phyloP scores from a whole-genome alignment of 2,329 filamentous ascomycete species.

The Myriosclerotinia scirpicola region DNA sequence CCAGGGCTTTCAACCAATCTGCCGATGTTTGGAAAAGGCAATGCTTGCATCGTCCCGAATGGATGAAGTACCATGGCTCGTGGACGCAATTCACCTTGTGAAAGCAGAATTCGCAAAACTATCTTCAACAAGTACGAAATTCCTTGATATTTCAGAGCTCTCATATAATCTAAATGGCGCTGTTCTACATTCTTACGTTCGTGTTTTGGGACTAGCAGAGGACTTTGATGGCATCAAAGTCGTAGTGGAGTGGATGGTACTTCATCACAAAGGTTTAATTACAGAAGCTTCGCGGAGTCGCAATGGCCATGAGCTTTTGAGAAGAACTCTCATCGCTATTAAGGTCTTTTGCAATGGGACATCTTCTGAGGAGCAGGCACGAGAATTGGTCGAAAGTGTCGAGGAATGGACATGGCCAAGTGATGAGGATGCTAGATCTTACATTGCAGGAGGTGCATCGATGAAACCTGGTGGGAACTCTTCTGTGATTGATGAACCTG shows the following conservation, averaged over 20 bases:
- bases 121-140: slow-evolving; percentile 24
- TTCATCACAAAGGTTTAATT: slow-evolving; percentile 45
- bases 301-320: slow-evolving; percentile 30
- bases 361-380: slow-evolving; percentile 27
- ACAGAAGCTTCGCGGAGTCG: slow-evolving; percentile 25
- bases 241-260: slow-evolving; percentile 59
- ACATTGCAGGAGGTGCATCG: neutral
- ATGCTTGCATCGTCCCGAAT: slow-evolving; percentile 28
- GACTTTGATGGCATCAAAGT: slow-evolving; percentile 59
- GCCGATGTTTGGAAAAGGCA: slow-evolving; percentile 35
- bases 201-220: slow-evolving; percentile 60
- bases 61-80: slow-evolving; percentile 8
- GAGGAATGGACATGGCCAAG: slow-evolving; percentile 37
- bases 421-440: slow-evolving; percentile 29
- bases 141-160: slow-evolving; percentile 37
- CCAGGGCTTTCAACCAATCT: slow-evolving; percentile 35
- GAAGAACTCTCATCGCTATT: slow-evolving; percentile 33
- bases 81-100: slow-evolving; percentile 37
- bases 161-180: slow-evolving; percentile 48
- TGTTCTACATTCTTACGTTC: slow-evolving; percentile 60
- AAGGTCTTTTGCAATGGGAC: slow-evolving; percentile 29
- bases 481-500: neutral
- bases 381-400: slow-evolving; percentile 31
- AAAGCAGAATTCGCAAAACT: slow-evolving; percentile 39
- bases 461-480: neutral